Evolutionary conservation across 495 filamentous ascomycete species (phyloP).

Genomic region (Tuber indicum): DNA sequence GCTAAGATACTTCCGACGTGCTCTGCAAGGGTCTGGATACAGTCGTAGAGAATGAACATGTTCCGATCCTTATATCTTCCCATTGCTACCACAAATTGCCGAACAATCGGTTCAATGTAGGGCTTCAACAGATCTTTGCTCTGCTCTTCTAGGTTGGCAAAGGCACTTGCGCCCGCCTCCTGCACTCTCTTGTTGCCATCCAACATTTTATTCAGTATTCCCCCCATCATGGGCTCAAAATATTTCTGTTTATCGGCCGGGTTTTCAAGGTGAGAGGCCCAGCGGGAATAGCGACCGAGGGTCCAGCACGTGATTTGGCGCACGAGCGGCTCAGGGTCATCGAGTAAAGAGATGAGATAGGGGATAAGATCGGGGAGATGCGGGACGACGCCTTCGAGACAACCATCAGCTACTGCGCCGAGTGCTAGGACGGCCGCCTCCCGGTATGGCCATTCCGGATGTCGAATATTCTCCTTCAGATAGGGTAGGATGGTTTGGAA

Average conservation of each 20-base stretch:
- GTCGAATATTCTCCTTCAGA: constrained; percentile 78
- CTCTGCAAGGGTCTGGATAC: constrained; percentile 93
- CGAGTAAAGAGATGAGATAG: constrained; percentile 79
- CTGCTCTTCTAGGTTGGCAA: constrained; percentile 93
- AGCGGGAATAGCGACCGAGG: constrained; percentile 83
- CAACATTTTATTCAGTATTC: constrained; percentile 86
- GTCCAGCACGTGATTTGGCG: constrained; percentile 98
- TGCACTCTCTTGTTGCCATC: constrained; percentile 97
- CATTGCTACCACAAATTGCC: constrained; percentile 89
- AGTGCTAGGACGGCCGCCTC: constrained; percentile 93
- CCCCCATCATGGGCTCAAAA: constrained; percentile 97
- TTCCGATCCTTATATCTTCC: constrained; percentile 94
- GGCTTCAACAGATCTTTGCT: constrained; percentile 69
- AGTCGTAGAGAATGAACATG: constrained; percentile 98
- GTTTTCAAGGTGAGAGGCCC: constrained; percentile 73
- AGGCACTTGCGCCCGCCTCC: constrained; percentile 91
- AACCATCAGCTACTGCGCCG: constrained; percentile 92
- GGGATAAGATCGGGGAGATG: constrained; percentile 86
- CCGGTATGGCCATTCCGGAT: constrained; percentile 82
- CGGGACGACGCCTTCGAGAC: constrained; percentile 79
- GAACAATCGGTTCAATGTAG: constrained; percentile 84
- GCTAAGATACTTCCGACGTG: constrained; percentile 75
- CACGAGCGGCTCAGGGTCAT: constrained; percentile 84
- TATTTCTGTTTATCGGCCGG: constrained; percentile 61
- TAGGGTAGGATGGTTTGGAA: constrained; percentile 90